A percentile compares a stretch with the other conserved stretches of the same genome.
phyloP scores from a whole-genome alignment of 2,329 filamentous ascomycete species.

The Plenodomus lindquistii region DNA sequence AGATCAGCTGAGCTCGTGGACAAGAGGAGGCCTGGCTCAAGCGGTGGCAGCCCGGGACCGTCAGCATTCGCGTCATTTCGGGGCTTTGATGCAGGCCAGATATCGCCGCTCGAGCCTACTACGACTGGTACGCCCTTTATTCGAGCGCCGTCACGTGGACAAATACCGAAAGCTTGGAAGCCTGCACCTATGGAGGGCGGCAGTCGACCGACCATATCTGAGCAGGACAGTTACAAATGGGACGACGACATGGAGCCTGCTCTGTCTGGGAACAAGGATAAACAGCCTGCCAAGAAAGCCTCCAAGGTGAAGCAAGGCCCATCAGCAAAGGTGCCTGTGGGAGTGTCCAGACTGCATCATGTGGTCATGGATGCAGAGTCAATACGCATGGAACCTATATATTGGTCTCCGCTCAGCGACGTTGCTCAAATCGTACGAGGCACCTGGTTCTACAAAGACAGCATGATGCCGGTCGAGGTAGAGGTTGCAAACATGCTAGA shows the following conservation, averaged over 20 bases:
- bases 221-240: conserved; percentile 55
- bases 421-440: conserved; percentile 79
- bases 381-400: conserved; percentile 87
- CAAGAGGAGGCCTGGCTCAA: conserved; percentile 27
- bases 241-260: conserved; percentile 48
- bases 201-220: conserved; percentile 43
- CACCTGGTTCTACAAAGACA: conserved; percentile 98
- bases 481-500: conserved; percentile 90
- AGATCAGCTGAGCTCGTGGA: conserved; percentile 32
- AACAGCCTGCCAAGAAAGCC: conserved; percentile 22
- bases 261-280: conserved; percentile 34
- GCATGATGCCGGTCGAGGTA: conserved; percentile 86
- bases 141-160: conserved; percentile 52
- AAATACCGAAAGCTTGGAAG: conserved; percentile 29
- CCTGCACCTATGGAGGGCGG: conserved; percentile 26
- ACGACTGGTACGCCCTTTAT: conserved; percentile 58
- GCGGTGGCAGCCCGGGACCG: conserved; percentile 23
- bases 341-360: conserved; percentile 85
- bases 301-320: conserved; percentile 40
- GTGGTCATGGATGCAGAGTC: conserved; percentile 71
- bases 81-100: conserved; percentile 33
- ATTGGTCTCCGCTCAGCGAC: conserved; percentile 94
- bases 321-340: conserved; percentile 73
- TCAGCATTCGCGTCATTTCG: conserved; percentile 34
- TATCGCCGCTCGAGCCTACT: conserved; percentile 34